Evolutionary conservation across 2,329 filamentous ascomycete species (phyloP), one percentile per base, ranked within the genome.

Genomic region (Arthrobotrys conoides): DNA sequence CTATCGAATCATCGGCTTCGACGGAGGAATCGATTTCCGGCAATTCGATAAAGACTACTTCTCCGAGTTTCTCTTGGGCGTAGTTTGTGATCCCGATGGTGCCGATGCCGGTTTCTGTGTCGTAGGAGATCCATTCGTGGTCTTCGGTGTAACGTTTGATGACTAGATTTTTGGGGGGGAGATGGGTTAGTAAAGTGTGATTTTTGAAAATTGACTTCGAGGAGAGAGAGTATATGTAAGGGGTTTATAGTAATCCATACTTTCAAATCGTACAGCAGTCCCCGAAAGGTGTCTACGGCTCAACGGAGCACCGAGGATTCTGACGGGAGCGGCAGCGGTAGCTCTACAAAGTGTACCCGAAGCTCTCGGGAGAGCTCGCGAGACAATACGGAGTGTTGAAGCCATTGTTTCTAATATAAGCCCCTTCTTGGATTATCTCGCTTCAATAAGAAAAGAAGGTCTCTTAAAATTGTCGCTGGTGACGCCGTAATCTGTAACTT

Each of bases 41-140:
- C 33, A 99, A 91, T 88, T 99, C 96, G 83, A 98, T 94, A 87
- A 92, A 99, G 84, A 99, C 95, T 76, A 98, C 94, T 84, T 99
- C 96, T 82, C 96, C 96, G 80, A 99, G 92, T 81, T 93, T 91
- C 83, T 96, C 90, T 81, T 96, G 93, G 20, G 96, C 96, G 88
- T 97, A 98, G 82, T 91, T 88, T 71, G 93, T 96, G 85, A 99
- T 97, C 79, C 96, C 96, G 80, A 92, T 87, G 61, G 89, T 91
- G 87, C 93, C 94, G 63, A 91, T 91, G 85, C 92, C 95, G 84
- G 91, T 90, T 86, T 96, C 92, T 65, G 90, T 90, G 71, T 91
- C 91, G 78, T 97, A 87, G 86, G 97, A 94, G 84, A 99, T 91
- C 96, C 96, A 99, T 87, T 99, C 96, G 88, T 99, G 96, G 84